Evolutionary conservation across 208 protist species (phyloP).

Genomic region (Trypanosoma melophagium): DNA sequence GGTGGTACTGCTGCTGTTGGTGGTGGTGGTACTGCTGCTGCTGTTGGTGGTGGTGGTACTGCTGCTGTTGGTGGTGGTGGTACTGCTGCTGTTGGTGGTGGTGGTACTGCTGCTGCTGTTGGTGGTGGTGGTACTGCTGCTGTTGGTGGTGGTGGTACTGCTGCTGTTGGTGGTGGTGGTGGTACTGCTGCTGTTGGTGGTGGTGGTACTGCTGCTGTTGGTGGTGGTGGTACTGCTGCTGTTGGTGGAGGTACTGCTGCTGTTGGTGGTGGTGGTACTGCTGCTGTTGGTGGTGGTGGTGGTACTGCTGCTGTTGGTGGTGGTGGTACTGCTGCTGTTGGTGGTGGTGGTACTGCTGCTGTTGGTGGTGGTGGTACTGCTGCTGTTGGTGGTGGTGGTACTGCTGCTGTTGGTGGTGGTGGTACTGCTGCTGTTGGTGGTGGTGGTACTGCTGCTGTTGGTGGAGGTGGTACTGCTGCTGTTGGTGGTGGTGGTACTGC

Average conservation of each 20-base stretch:
- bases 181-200: no score
- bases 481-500: no score
- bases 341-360: slow-evolving; percentile 6
- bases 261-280: no score
- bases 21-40: slow-evolving; percentile 5
- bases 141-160: slow-evolving; percentile 17
- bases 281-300: no score
- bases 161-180: no score
- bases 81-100: slow-evolving; percentile 21
- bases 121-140: slow-evolving; percentile 2
- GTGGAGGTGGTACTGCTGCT: slow-evolving; percentile 10
- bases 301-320: slow-evolving; percentile 15
- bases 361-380: slow-evolving; percentile 9
- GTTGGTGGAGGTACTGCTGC: no score
- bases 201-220: no score
- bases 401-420: slow-evolving; percentile 17
- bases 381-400: slow-evolving; percentile 22
- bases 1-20: slow-evolving; percentile 7
- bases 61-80: slow-evolving; percentile 19
- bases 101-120: slow-evolving; percentile 6
- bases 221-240: no score
- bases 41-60: slow-evolving; percentile 11
- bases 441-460: neutral
- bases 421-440: slow-evolving; percentile 11
- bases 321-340: slow-evolving; percentile 10